These are phyloP conservation scores for Rhipidocladum racemiflorum DNA, from an alignment of 176 grass and related monocot genomes.

Conservation along the genomic window DNA sequence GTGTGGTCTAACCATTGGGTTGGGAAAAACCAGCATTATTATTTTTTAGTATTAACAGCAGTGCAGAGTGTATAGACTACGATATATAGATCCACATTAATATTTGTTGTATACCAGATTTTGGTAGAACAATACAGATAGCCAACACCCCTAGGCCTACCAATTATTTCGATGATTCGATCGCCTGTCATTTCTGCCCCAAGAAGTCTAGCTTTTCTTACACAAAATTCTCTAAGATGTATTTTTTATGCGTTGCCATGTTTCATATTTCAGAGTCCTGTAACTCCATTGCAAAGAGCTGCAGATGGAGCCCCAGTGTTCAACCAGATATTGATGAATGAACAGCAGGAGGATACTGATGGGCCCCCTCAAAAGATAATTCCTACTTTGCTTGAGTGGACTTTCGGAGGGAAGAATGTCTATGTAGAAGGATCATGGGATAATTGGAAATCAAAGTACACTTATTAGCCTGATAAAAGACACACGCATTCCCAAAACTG, in stretches of 20 bases:
- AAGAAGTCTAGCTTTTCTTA: neutral
- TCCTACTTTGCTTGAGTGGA: conserved; percentile 59
- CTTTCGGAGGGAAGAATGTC: conserved; percentile 56
- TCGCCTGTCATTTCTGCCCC: neutral
- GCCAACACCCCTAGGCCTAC: neutral
- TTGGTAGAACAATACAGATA: neutral
- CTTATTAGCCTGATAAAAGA: neutral
- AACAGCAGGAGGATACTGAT: conserved; percentile 37
- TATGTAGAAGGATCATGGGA: conserved; percentile 85
- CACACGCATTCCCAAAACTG: neutral
- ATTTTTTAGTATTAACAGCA: neutral
- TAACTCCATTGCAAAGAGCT: conserved; percentile 55
- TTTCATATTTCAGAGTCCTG: conserved; percentile 50
- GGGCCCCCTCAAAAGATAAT: conserved; percentile 53
- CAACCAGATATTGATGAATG: conserved; percentile 56
- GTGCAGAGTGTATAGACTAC: neutral
- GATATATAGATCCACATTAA: neutral
- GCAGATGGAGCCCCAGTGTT: conserved; percentile 49
- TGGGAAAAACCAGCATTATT: no score
- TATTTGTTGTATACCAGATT: neutral
- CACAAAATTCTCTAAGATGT: neutral
- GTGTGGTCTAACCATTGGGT: no score
- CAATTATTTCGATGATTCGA: neutral
- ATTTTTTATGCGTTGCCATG: neutral
- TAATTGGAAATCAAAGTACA: conserved; percentile 57